These are phyloP conservation scores for Leptographium lundbergii DNA, from an alignment of 2,329 filamentous ascomycete genomes.

Conservation along the genomic window DNA sequence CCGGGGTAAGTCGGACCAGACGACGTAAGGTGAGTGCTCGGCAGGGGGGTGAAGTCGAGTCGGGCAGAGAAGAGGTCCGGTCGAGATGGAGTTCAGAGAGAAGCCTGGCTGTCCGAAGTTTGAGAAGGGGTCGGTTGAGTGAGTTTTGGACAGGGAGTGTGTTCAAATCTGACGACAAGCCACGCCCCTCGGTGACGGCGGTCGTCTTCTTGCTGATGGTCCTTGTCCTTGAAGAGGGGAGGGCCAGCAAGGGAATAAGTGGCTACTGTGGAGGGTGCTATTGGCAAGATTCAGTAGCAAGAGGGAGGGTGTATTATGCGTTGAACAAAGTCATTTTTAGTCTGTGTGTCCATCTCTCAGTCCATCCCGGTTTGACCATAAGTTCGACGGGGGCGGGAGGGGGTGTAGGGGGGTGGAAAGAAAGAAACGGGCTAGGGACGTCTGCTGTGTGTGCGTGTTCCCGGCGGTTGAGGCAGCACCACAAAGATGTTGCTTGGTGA, in stretches of 20 bases:
- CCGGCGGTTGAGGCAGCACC: not conserved
- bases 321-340: not conserved
- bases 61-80: not conserved
- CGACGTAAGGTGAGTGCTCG: not conserved
- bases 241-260: not conserved
- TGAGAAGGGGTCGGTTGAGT: not conserved
- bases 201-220: not conserved
- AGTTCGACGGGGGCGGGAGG: not conserved
- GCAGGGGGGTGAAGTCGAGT: not conserved
- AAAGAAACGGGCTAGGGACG: not conserved
- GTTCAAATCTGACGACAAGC: not conserved
- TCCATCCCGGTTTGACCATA: not conserved
- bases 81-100: not conserved
- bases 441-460: not conserved
- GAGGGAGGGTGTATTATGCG: slow-evolving; percentile 1
- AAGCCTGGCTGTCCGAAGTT: not conserved
- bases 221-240: not conserved
- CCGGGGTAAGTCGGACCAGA: not conserved
- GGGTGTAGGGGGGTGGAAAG: not conserved
- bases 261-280: not conserved
- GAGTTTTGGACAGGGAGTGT: not conserved
- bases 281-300: not conserved
- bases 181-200: not conserved
- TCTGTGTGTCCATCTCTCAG: not conserved
- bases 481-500: not conserved